phyloP scores from a whole-genome alignment of 495 filamentous ascomycete species.

The Penicillium soppii region DNA sequence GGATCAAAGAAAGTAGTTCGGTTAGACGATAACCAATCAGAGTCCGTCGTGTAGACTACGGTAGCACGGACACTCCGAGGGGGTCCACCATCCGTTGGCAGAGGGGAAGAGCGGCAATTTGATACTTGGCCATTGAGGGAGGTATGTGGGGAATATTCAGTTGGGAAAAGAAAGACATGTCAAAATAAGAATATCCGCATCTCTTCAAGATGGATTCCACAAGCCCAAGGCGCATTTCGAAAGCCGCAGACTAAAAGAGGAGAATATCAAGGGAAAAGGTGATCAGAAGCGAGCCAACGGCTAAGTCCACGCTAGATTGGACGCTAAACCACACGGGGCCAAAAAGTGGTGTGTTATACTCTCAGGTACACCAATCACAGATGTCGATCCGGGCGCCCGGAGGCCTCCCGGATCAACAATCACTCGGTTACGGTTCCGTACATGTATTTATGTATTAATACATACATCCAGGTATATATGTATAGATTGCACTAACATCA shows the following conservation, averaged over 20 bases:
- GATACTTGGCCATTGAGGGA: background rate
- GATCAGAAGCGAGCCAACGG: constrained; percentile 1
- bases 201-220: too few species aligned
- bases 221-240: too few species aligned
- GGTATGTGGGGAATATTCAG: background rate
- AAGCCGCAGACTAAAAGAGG: too few species aligned
- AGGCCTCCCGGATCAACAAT: constrained; percentile 2
- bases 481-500: too few species aligned
- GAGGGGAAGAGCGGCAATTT: background rate
- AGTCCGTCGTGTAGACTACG: too few species aligned
- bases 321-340: background rate
- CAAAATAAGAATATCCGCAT: too few species aligned
- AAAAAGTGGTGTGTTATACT: background rate
- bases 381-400: background rate
- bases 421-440: too few species aligned
- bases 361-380: constrained; percentile 3
- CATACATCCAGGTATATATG: too few species aligned
- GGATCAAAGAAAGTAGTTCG: background rate
- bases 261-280: background rate
- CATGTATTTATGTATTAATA: too few species aligned
- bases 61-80: constrained; percentile 2
- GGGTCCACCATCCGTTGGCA: background rate
- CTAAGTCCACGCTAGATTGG: background rate
- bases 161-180: too few species aligned
- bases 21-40: background rate